Conservation (phyloP, 2,329 filamentous ascomycete species). For the Penicillium sp. region DNA sequence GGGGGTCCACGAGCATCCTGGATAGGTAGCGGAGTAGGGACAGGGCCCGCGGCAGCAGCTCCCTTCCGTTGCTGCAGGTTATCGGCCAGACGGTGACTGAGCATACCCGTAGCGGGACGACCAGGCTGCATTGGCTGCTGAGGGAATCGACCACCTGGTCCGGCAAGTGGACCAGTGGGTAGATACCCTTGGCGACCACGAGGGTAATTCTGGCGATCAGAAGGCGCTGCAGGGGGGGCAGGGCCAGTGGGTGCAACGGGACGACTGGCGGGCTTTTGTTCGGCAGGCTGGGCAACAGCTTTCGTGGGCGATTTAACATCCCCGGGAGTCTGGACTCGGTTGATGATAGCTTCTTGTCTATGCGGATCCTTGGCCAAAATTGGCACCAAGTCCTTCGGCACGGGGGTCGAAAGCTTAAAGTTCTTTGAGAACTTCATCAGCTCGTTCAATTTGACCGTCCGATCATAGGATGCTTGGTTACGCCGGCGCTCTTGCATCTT, state of each 20-base stretch:
- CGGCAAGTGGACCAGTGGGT: slow-evolving; percentile 49
- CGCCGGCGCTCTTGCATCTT: slow-evolving; percentile 60
- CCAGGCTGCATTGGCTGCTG: slow-evolving; percentile 46
- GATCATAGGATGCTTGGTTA: slow-evolving; percentile 66
- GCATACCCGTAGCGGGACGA: slow-evolving; percentile 46
- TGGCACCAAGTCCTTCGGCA: slow-evolving; percentile 85
- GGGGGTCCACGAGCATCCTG: slow-evolving; percentile 72
- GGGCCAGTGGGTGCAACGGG: slow-evolving; percentile 45
- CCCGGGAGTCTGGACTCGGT: slow-evolving; percentile 77
- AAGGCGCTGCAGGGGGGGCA: slow-evolving; percentile 36
- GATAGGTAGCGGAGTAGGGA: slow-evolving; percentile 58
- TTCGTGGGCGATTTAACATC: slow-evolving; percentile 56
- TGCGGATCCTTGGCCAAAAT: slow-evolving; percentile 96
- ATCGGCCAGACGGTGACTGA: slow-evolving; percentile 53
- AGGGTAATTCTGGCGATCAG: slow-evolving; percentile 50
- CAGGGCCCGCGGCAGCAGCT: slow-evolving; percentile 33
- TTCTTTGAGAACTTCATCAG: slow-evolving; percentile 90
- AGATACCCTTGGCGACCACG: slow-evolving; percentile 49
- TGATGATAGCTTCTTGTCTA: slow-evolving; percentile 91
- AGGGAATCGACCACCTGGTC: slow-evolving; percentile 40
- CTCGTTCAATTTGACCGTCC: slow-evolving; percentile 89
- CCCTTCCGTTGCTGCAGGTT: slow-evolving; percentile 56
- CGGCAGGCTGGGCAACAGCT: slow-evolving; percentile 42
- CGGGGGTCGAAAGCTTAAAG: slow-evolving; percentile 92
- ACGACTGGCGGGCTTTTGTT: slow-evolving; percentile 56